phyloP scores from a whole-genome alignment of 2,329 filamentous ascomycete species.

The Clarireedia sp. region DNA sequence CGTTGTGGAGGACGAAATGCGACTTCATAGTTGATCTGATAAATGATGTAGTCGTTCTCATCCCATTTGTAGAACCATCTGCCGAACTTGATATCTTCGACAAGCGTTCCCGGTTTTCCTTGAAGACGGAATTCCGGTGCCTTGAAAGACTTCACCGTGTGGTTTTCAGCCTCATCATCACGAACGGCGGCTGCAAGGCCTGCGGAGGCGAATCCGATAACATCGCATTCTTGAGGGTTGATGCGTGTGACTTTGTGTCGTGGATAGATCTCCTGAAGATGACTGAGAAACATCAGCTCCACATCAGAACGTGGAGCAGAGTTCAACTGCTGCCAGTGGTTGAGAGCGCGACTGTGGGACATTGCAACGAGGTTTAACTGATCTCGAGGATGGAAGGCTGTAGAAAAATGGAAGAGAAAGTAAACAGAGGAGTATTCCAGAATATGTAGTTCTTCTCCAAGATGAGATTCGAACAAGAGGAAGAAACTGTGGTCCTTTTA shows the following conservation, averaged over 20 bases:
- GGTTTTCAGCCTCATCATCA: slow-evolving; percentile 6
- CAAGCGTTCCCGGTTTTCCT: slow-evolving; percentile 2
- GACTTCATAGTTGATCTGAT: slow-evolving; percentile 13
- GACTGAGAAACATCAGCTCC: slow-evolving; percentile 7
- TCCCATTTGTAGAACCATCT: slow-evolving; percentile 16
- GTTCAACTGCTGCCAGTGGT: not conserved
- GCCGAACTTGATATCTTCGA: slow-evolving; percentile 15
- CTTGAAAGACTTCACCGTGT: slow-evolving; percentile 7
- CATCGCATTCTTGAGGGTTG: slow-evolving; percentile 8
- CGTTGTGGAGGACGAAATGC: not conserved
- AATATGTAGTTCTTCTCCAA: no score
- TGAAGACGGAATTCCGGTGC: slow-evolving; percentile 5
- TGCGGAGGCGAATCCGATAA: slow-evolving; percentile 18
- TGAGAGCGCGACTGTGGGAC: no score
- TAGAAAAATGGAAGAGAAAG: no score
- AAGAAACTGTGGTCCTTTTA: no score
- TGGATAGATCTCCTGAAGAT: slow-evolving; percentile 10
- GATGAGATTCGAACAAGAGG: no score
- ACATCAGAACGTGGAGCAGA: not conserved
- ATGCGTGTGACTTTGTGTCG: slow-evolving; percentile 11
- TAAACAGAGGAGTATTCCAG: no score
- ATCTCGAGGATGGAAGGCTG: no score
- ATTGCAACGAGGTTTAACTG: no score
- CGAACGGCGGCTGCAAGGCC: slow-evolving; percentile 11
- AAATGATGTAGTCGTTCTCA: slow-evolving; percentile 14